These are phyloP conservation scores for Candida railenensis DNA, from an alignment of 805 yeast genomes.

Conservation along the genomic window DNA sequence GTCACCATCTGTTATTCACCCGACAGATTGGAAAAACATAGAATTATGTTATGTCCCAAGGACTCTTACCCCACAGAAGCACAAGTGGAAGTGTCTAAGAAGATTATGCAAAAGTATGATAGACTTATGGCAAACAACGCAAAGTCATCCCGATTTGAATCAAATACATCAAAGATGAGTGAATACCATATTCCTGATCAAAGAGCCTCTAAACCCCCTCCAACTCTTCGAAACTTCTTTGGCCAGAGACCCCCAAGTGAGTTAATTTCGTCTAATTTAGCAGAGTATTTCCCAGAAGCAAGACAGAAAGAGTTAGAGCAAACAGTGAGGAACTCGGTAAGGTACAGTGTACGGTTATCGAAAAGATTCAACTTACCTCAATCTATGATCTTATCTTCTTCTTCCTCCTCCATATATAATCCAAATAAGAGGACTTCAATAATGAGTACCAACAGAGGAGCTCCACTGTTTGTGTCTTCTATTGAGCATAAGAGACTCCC, in stretches of 20 bases:
- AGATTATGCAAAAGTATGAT: constrained; percentile 34
- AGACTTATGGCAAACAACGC: constrained; percentile 20
- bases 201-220: constrained; percentile 8
- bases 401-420: constrained; percentile 9
- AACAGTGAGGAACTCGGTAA: constrained; percentile 79
- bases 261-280: constrained; percentile 81
- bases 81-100: constrained; percentile 57
- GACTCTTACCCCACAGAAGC: constrained; percentile 61
- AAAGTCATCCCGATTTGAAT: constrained; percentile 5
- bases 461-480: constrained; percentile 4
- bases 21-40: constrained; percentile 65
- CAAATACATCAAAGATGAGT: constrained; percentile 11
- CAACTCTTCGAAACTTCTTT: constrained; percentile 50
- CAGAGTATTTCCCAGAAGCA: constrained; percentile 89
- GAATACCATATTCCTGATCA: constrained; percentile 24
- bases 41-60: constrained; percentile 66
- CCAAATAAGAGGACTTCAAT: constrained; percentile 11
- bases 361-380: constrained; percentile 29
- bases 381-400: constrained; percentile 4
- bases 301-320: constrained; percentile 68
- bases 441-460: constrained; percentile 5
- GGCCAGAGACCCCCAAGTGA: constrained; percentile 95
- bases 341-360: constrained; percentile 69
- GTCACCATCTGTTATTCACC: constrained; percentile 80
- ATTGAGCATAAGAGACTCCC: constrained; percentile 5